Percentiles rank a stretch among this genome's conserved stretches.
phyloP scores from a whole-genome alignment of 495 filamentous ascomycete species.

The Haplographium delicatum region DNA sequence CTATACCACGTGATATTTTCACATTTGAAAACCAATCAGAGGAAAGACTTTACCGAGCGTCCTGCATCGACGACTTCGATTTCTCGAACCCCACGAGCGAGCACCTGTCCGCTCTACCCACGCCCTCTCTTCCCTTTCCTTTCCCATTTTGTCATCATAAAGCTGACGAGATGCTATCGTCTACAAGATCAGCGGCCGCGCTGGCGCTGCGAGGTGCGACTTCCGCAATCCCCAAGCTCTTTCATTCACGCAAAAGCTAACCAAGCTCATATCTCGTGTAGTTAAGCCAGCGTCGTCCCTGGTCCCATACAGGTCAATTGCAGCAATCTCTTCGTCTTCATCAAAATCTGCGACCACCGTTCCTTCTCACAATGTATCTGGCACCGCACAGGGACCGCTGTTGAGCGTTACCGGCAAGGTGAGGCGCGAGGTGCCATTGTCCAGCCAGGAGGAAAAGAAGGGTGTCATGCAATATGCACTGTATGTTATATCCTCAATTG shows the following conservation, averaged over 20 bases:
- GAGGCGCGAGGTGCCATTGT: conserved; percentile 69
- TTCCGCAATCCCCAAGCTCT: conserved; percentile 12
- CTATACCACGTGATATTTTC: neutral
- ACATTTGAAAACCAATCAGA: conserved; percentile 6
- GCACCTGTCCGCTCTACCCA: conserved; percentile 27
- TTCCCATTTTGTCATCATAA: conserved; percentile 14
- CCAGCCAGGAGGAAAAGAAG: conserved; percentile 90
- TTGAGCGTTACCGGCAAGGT: conserved; percentile 34
- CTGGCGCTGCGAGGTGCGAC: conserved; percentile 69
- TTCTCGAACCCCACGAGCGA: conserved; percentile 2
- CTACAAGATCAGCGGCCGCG: conserved; percentile 57
- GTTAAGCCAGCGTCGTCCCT: conserved; percentile 57
- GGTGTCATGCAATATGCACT: conserved; percentile 95
- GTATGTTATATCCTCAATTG: conserved; percentile 49
- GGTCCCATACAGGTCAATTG: conserved; percentile 51
- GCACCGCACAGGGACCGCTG: conserved; percentile 22
- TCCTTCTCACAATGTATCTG: conserved; percentile 29
- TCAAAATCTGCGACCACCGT: conserved; percentile 48
- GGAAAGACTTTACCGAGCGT: neutral
- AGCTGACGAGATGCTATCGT: conserved; percentile 53
- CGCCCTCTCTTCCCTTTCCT: conserved; percentile 17
- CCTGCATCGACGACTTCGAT: conserved; percentile 13
- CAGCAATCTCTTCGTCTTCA: conserved; percentile 56
- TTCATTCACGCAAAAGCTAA: conserved; percentile 28
- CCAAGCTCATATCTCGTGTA: conserved; percentile 31